Evolutionary conservation across 441 rosid species (phyloP), one percentile per base, ranked within the genome.

Genomic region (Cnidoscolus chayamansa): DNA sequence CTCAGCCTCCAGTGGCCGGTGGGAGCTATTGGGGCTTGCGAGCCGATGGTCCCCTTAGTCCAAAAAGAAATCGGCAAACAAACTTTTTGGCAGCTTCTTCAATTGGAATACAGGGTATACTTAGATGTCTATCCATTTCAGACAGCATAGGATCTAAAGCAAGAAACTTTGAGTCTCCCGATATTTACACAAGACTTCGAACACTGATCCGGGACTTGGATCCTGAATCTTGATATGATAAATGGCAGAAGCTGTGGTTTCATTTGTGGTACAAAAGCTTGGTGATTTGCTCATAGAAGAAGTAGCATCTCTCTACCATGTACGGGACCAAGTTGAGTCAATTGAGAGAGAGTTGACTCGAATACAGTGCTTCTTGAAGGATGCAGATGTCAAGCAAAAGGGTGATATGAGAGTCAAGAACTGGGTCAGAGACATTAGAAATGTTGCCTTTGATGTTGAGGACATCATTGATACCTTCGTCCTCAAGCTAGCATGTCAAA

Each of bases 381-480:
- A 67, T 11, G 84, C 83, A 48, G 89, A 86, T 51, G 61, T 72
- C 9, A 62, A 71, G 17, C 80, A 74, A 49, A 81, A 80, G 58
- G 71, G 63, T 0, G 80, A 84, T 16, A 71, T 73, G 35, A 85
- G 80, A 59, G 70, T 79, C 61, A 59, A 48, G 13, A 60, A 71
- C 8, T 80, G 85, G 87, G 80, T 85, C 17, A 70, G 68, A 73
- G 84, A 86, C 60, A 62, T 82, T 15, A 74, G 82, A 48, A 84
- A 86, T 11, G 65, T 74, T 0, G 83, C 86, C 50, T 68, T 78
- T 11, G 82, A 81, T 31, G 57, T 73, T 11, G 87, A 86, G 62
- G 89, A 82, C 45, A 72, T 75, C 54, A 68, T 86, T 5, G 89
- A 86, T 37, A 82, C 79, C 45, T 84, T 74, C 71, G 67, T 43